Percentiles rank a stretch among this genome's conserved stretches.
Conservation (phyloP, 2,329 filamentous ascomycete species). For the Exophiala bonariae region DNA sequence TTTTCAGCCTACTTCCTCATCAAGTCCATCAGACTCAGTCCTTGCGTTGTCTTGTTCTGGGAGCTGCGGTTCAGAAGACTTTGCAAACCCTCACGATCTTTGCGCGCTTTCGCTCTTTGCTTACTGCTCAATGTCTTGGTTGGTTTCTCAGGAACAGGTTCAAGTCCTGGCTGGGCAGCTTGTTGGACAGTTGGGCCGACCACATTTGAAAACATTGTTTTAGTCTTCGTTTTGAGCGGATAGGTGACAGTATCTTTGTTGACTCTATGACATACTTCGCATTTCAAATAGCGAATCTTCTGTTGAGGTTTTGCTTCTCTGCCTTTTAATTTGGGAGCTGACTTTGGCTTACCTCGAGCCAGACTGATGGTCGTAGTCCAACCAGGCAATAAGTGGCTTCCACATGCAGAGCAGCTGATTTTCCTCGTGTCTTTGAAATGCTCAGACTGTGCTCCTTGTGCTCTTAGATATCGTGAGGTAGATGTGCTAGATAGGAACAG, state of each 20-base stretch:
- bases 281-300: slow-evolving; percentile 9
- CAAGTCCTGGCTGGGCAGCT: not conserved
- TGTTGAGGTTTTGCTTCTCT: slow-evolving; percentile 16
- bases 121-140: slow-evolving; percentile 45
- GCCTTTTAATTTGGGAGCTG: not conserved
- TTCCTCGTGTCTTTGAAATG: slow-evolving; percentile 4
- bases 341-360: not conserved
- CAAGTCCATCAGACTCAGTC: slow-evolving; percentile 27
- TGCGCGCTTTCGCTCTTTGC: slow-evolving; percentile 56
- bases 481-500: slow-evolving; percentile 37
- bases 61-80: slow-evolving; percentile 45
- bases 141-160: not conserved
- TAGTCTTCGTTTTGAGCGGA: not conserved
- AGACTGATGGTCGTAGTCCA: slow-evolving; percentile 30
- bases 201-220: not conserved
- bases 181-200: not conserved
- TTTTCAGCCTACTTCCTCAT: slow-evolving; percentile 27
- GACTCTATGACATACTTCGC: slow-evolving; percentile 11
- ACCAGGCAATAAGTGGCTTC: slow-evolving; percentile 35
- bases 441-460: slow-evolving; percentile 14
- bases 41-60: slow-evolving; percentile 7
- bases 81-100: slow-evolving; percentile 51
- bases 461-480: slow-evolving; percentile 42
- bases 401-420: slow-evolving; percentile 43
- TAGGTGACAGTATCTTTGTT: slow-evolving; percentile 5